A percentile compares a stretch with the other conserved stretches of the same genome.
These are phyloP conservation scores for Fusarium sp. DNA, from an alignment of 2,329 filamentous ascomycete species.

Conservation along the genomic window DNA sequence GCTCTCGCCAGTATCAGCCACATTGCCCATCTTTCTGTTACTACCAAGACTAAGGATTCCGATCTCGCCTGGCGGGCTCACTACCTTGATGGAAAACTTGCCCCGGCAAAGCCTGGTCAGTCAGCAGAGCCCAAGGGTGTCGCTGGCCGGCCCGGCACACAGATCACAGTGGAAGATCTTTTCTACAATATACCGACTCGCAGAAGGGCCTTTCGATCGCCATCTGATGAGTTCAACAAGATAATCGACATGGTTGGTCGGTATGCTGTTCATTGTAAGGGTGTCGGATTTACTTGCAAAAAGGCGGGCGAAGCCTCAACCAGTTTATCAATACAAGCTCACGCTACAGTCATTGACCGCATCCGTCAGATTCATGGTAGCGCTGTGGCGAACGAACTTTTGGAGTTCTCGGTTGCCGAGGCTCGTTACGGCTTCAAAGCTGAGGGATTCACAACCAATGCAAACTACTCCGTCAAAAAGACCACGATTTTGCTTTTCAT, in stretches of 20 bases:
- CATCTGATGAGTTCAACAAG: slow-evolving; percentile 96
- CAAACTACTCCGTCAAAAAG: slow-evolving; percentile 93
- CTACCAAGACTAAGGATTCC: slow-evolving; percentile 89
- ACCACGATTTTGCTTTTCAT: slow-evolving; percentile 92
- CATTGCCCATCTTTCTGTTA: slow-evolving; percentile 94
- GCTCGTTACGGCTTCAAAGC: slow-evolving; percentile 85
- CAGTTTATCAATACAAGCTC: slow-evolving; percentile 80
- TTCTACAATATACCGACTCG: slow-evolving; percentile 97
- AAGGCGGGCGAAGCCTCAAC: slow-evolving; percentile 90
- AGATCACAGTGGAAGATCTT: slow-evolving; percentile 95
- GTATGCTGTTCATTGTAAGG: slow-evolving; percentile 89
- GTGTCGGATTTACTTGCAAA: slow-evolving; percentile 96
- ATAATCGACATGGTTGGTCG: slow-evolving; percentile 94
- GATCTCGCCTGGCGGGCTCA: slow-evolving; percentile 89
- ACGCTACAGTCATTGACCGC: slow-evolving; percentile 77
- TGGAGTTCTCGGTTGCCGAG: slow-evolving; percentile 77
- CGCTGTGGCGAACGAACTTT: slow-evolving; percentile 85
- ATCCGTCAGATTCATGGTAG: slow-evolving; percentile 91
- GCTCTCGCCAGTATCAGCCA: slow-evolving; percentile 97
- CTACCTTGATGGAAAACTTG: slow-evolving; percentile 84
- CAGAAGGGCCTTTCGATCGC: slow-evolving; percentile 86
- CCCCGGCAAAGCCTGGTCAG: slow-evolving; percentile 87
- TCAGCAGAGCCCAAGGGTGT: slow-evolving; percentile 84
- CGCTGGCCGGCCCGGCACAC: slow-evolving; percentile 88
- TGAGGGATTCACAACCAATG: slow-evolving; percentile 84